Percentiles rank a stretch among this genome's conserved stretches.
phyloP scores from a whole-genome alignment of 2,329 filamentous ascomycete genomes.

The Metarhizium robertsii region DNA sequence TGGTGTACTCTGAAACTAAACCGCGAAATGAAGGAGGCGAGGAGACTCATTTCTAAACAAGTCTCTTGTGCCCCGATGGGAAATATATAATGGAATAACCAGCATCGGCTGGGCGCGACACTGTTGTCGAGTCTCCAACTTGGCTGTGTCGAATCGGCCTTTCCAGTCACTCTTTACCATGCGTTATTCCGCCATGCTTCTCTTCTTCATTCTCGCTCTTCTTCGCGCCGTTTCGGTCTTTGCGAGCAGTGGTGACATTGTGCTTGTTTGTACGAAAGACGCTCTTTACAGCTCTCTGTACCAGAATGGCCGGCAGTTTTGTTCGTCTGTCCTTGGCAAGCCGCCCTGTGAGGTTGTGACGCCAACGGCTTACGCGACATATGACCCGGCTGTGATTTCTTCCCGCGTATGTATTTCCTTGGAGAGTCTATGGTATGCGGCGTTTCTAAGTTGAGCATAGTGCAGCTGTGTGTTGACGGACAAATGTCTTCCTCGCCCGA shows the following conservation, averaged over 20 bases:
- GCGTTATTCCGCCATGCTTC: not conserved
- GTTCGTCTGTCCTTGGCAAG: slow-evolving; percentile 18
- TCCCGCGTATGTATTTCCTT: slow-evolving; percentile 17
- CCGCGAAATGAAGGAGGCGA: no score
- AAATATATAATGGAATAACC: not conserved
- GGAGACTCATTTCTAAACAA: no score
- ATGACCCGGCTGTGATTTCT: slow-evolving; percentile 19
- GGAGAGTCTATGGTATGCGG: not conserved
- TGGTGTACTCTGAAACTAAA: no score
- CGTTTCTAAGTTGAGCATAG: slow-evolving; percentile 7
- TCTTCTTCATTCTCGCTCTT: not conserved
- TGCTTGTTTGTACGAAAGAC: slow-evolving; percentile 16
- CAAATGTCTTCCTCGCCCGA: not conserved
- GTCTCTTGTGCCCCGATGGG: not conserved
- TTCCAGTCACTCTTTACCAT: not conserved
- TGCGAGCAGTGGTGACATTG: not conserved
- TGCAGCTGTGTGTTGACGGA: slow-evolving; percentile 18
- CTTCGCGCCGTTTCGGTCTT: not conserved
- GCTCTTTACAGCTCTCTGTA: slow-evolving; percentile 21
- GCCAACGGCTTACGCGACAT: slow-evolving; percentile 18
- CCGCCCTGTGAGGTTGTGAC: slow-evolving; percentile 12
- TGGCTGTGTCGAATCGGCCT: no score
- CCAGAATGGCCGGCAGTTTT: slow-evolving; percentile 17
- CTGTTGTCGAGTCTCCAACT: not conserved
- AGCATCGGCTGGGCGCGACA: not conserved